phyloP scores from a whole-genome alignment of 495 filamentous ascomycete species.

The Podospora sp. region DNA sequence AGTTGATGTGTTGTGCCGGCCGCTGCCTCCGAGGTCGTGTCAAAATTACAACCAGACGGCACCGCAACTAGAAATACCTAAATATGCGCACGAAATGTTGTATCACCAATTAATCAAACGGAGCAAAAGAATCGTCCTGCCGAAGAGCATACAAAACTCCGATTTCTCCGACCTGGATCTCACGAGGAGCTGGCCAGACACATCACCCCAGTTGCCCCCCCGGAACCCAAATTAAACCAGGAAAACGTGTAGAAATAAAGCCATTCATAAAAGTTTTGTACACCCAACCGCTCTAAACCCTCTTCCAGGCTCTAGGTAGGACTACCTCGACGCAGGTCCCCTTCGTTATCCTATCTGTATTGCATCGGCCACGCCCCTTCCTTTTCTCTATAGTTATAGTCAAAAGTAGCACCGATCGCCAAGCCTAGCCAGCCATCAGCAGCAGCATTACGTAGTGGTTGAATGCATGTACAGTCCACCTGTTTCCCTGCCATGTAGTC shows the following conservation, averaged over 20 bases:
- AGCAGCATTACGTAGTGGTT: background rate
- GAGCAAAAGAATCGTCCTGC: background rate
- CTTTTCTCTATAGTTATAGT: background rate
- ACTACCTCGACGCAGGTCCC: background rate
- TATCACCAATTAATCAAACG: too few species aligned
- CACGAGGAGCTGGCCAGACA: background rate
- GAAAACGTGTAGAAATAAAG: background rate
- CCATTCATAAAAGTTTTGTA: background rate
- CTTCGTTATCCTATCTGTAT: background rate
- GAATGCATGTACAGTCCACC: background rate
- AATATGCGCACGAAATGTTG: too few species aligned
- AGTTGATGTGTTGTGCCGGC: too few species aligned
- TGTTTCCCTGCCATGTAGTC: too few species aligned
- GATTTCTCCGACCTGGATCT: background rate
- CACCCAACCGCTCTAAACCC: background rate
- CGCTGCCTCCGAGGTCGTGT: too few species aligned
- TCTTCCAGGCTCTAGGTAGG: background rate
- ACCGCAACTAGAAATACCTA: too few species aligned
- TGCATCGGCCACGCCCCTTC: background rate
- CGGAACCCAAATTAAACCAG: background rate
- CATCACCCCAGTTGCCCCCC: background rate
- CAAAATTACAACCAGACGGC: too few species aligned
- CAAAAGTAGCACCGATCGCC: background rate
- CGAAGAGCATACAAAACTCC: slow-evolving; percentile 1
- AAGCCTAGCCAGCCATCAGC: background rate